phyloP scores from a whole-genome alignment of 2,329 filamentous ascomycete genomes.

The Monosporascus ibericus region DNA sequence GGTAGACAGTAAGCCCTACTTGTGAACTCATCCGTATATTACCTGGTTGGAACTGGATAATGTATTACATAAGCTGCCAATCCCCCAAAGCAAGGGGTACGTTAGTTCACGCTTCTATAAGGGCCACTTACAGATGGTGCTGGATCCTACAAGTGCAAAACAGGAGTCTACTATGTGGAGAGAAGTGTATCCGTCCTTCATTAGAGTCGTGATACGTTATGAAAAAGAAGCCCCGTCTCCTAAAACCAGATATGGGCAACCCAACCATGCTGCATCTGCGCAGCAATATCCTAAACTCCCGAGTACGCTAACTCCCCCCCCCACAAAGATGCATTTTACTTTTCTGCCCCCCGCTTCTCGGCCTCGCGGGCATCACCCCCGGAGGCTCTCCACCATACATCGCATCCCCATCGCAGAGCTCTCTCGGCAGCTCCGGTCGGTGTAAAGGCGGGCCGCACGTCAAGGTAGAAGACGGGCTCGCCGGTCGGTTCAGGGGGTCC shows the following conservation, averaged over 20 bases:
- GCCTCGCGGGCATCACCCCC: slow-evolving; percentile 60
- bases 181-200: neutral
- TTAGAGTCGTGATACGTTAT: neutral
- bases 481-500: slow-evolving; percentile 75
- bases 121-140: too few relatives aligned
- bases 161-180: too few relatives aligned
- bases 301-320: neutral
- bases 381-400: slow-evolving; percentile 87
- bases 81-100: too few relatives aligned
- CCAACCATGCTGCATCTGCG: neutral
- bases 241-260: neutral
- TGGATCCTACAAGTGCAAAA: too few relatives aligned
- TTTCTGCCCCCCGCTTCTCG: slow-evolving; percentile 9
- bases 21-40: too few relatives aligned
- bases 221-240: neutral
- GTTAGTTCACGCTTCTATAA: too few relatives aligned
- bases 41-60: too few relatives aligned
- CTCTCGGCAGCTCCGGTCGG: slow-evolving; percentile 77
- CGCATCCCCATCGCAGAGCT: slow-evolving; percentile 80
- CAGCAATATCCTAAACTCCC: neutral
- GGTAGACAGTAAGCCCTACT: too few relatives aligned
- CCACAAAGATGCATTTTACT: neutral
- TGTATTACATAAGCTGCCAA: too few relatives aligned
- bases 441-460: slow-evolving; percentile 84
- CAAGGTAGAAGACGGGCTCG: slow-evolving; percentile 91